Base-by-base conservation (phyloP, 495 filamentous ascomycete species). In the Trichoderma erinaceum region DNA sequence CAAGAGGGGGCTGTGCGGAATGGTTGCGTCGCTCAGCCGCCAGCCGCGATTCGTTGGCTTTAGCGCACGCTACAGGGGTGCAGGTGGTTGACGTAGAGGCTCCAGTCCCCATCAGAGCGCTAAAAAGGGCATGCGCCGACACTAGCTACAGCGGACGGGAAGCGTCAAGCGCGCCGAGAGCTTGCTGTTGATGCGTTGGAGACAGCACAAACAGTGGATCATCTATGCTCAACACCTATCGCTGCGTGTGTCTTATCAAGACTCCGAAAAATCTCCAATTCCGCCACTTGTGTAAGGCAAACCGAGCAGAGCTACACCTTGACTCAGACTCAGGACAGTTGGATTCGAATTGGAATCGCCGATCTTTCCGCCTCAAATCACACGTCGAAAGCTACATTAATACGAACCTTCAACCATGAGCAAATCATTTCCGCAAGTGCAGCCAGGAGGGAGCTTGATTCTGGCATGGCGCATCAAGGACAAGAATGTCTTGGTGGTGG, bases 391-490 rank as follows among this genome's bases (percentile, higher is more conserved):
- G 27, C 4, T 32, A 61, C 23, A 18, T 27, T 11, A 25, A 23
- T 61, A 61, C 56, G 4, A 43, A 41, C 6, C 6, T 38, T 21
- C 10, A 41, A 61, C 70, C 21, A 70, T 65, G 66, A 23, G 48
- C n/a, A 76, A 68, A 12, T 41, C 68, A 61, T 97, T 89, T 76
- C 93, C 93, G 70, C 82, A 87, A 66, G 83, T 97, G 27, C 88
- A 97, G 76, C 90, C 91, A 48, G 94, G 93, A 65, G 95, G 93
- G 52, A 97, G 94, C 48, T 79, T 99, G 68, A 92, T 98, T 67
- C 79, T 99, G 63, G 95, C 95, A 71, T 99, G 92, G 92, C 95
- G 98, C 80, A 84, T 95, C 68, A 89, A 86, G 73, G 85, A 88
- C 73, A 97, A 93, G 75, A 81, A 84, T 68, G 87, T 98, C 4